Percentiles rank a stretch among this genome's conserved stretches.
phyloP scores from a whole-genome alignment of 805 yeast genomes.

The baker's yeast (Saccharomyces cerevisiae) region DNA sequence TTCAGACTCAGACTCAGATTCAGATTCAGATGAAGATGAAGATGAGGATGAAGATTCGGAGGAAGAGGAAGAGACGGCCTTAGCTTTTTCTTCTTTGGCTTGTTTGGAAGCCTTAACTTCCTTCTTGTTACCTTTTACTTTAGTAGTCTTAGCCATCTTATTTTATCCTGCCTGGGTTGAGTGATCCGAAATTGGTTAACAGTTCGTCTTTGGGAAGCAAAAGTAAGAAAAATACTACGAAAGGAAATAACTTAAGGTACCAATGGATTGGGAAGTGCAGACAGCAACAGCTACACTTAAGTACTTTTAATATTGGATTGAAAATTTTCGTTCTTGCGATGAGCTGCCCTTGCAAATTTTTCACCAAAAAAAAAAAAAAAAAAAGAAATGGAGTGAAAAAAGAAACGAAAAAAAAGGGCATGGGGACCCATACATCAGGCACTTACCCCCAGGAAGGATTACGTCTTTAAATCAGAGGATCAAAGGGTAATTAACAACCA shows the following conservation, averaged over 20 bases:
- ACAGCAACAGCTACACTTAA: neutral
- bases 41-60: neutral
- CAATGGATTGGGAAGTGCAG: neutral
- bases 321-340: conserved; percentile 7
- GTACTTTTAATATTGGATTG: conserved; percentile 1
- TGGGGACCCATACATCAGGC: neutral
- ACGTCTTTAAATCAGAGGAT: neutral
- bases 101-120: conserved; percentile 12
- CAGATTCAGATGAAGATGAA: conserved; percentile 4
- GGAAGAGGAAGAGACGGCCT: conserved; percentile 10
- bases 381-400: conserved; percentile 3
- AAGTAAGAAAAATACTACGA: neutral
- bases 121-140: conserved; percentile 27
- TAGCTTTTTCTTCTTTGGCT: conserved; percentile 19
- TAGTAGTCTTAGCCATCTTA: conserved; percentile 22
- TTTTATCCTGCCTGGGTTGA: conserved; percentile 3
- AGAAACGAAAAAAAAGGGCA: conserved; percentile 1
- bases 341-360: conserved; percentile 8
- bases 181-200: conserved; percentile 2
- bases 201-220: neutral
- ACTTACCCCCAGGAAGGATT: neutral
- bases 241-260: neutral
- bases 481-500: neutral
- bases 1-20: conserved; percentile 4
- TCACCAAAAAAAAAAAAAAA: conserved; percentile 1